These are phyloP conservation scores for Aspergillus sp. DNA, from an alignment of 2,329 filamentous ascomycete genomes.

Conservation along the genomic window DNA sequence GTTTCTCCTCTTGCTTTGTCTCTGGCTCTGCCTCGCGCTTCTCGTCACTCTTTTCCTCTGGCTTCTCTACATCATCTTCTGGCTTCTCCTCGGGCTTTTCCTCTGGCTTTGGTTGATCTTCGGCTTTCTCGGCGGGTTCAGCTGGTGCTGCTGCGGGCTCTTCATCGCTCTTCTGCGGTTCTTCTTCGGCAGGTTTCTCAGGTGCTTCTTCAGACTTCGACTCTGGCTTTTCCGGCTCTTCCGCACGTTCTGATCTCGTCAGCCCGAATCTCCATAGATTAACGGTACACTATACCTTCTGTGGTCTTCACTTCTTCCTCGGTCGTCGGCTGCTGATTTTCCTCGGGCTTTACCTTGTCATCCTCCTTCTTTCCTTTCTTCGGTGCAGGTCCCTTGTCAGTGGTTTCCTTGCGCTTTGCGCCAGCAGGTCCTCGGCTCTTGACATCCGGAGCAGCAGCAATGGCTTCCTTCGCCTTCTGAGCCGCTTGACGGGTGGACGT, in stretches of 20 bases:
- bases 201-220: slow-evolving; percentile 4
- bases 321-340: slow-evolving; percentile 12
- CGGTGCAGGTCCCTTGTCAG: slow-evolving; percentile 26
- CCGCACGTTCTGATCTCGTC: neutral
- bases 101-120: neutral
- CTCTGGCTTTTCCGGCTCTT: slow-evolving; percentile 1
- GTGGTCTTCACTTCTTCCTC: slow-evolving; percentile 16
- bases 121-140: neutral
- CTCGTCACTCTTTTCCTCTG: slow-evolving; percentile 12
- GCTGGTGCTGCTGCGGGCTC: slow-evolving; percentile 4
- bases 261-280: neutral
- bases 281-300: slow-evolving; percentile 5
- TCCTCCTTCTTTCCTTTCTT: slow-evolving; percentile 45
- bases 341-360: slow-evolving; percentile 13
- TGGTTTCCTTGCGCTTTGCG: slow-evolving; percentile 44
- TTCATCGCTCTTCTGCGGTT: slow-evolving; percentile 16
- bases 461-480: slow-evolving; percentile 47
- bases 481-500: slow-evolving; percentile 48
- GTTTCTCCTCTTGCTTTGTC: slow-evolving; percentile 12
- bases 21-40: slow-evolving; percentile 20
- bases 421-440: slow-evolving; percentile 31
- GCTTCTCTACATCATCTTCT: slow-evolving; percentile 7
- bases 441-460: slow-evolving; percentile 34
- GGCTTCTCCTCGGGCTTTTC: slow-evolving; percentile 8
- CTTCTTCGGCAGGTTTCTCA: slow-evolving; percentile 15